These are phyloP conservation scores for Cordyceps militaris DNA, from an alignment of 2,329 filamentous ascomycete species.

Conservation along the genomic window DNA sequence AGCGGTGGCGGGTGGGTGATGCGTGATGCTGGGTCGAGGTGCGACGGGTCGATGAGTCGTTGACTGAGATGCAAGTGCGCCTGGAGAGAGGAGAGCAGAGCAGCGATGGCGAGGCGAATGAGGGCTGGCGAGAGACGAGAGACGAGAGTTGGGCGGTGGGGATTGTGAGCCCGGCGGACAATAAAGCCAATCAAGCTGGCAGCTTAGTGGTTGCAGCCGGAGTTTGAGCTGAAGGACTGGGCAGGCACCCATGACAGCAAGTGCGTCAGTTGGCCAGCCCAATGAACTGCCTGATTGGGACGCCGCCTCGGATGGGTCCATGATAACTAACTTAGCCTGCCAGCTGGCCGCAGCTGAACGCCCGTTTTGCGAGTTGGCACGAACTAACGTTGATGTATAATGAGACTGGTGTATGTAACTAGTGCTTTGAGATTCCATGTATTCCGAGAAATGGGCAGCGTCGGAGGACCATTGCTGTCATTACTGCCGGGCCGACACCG, in stretches of 20 bases:
- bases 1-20: not conserved
- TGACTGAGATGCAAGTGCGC: not conserved
- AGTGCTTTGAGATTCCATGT: not conserved
- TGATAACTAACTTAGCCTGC: not conserved
- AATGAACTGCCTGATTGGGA: slow-evolving; percentile 9
- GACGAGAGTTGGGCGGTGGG: not conserved
- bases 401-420: no score
- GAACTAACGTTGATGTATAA: no score
- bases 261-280: not conserved
- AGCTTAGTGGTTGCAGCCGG: not conserved
- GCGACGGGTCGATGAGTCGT: not conserved
- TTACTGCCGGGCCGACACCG: not conserved
- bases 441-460: not conserved
- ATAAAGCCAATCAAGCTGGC: not conserved
- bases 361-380: not conserved
- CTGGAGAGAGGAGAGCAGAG: not conserved
- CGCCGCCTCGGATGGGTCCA: not conserved
- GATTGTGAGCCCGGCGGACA: not conserved
- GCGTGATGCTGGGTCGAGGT: not conserved
- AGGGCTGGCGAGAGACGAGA: slow-evolving; percentile 4
- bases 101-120: not conserved
- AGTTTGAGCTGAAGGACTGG: not conserved
- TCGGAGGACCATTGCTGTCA: not conserved
- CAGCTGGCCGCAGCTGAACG: slow-evolving; percentile 8
- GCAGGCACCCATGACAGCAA: not conserved